phyloP scores from a whole-genome alignment of 768 basidiomycete species.

The Porphyrellus cyaneotinctus region DNA sequence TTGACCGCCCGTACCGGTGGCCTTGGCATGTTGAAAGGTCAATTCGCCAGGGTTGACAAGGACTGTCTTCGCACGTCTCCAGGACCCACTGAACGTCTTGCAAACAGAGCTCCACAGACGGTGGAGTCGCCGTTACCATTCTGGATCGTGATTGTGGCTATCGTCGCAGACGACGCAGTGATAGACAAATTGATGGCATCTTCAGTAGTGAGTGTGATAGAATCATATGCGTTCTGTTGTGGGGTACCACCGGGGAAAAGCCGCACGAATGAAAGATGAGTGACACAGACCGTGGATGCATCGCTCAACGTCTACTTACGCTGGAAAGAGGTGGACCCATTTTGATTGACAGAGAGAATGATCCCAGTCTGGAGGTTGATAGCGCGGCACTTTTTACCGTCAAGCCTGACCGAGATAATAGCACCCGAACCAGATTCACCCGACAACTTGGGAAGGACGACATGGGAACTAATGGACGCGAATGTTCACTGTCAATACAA shows the following conservation, averaged over 20 bases:
- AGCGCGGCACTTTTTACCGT: background rate
- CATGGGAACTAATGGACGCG: background rate
- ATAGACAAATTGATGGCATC: too few relatives aligned
- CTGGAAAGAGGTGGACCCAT: background rate
- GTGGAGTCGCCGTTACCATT: too few relatives aligned
- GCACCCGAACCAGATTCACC: background rate
- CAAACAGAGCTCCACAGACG: too few relatives aligned
- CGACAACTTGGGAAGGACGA: background rate
- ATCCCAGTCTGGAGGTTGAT: background rate
- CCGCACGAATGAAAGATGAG: background rate
- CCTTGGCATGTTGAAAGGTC: too few relatives aligned
- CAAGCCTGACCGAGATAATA: constrained; percentile 5
- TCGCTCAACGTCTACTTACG: background rate
- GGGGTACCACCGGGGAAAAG: constrained; percentile 13
- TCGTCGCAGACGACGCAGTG: too few relatives aligned
- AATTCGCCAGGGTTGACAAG: too few relatives aligned
- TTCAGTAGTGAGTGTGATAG: background rate
- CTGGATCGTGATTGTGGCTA: too few relatives aligned
- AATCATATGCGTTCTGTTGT: background rate
- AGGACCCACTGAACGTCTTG: too few relatives aligned
- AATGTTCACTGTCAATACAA: constrained; percentile 5
- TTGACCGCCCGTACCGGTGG: too few relatives aligned
- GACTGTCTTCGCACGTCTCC: too few relatives aligned
- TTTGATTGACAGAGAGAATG: background rate
- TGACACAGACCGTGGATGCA: background rate